These are phyloP conservation scores for Claviceps sp. DNA, from an alignment of 2,329 filamentous ascomycete species.

Conservation along the genomic window DNA sequence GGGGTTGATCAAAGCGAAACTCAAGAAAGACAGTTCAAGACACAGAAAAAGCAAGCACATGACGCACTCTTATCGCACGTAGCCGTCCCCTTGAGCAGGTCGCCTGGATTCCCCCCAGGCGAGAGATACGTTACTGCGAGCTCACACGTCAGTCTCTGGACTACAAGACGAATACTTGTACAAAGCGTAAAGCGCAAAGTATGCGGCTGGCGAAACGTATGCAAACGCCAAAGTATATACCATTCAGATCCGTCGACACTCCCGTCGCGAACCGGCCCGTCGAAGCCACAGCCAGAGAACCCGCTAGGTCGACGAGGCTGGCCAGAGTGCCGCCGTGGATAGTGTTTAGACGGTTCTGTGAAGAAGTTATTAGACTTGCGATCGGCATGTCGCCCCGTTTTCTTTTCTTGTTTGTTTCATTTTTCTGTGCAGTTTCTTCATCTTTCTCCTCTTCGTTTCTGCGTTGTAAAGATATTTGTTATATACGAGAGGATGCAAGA, in stretches of 20 bases:
- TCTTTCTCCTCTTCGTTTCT: neutral
- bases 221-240: constrained; percentile 19
- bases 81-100: constrained; percentile 42
- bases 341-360: constrained; percentile 60
- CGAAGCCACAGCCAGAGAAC: constrained; percentile 52
- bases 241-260: constrained; percentile 52
- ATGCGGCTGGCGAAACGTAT: neutral
- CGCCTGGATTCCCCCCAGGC: constrained; percentile 42
- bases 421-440: neutral
- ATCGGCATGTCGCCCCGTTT: too few species aligned
- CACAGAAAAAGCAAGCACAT: neutral
- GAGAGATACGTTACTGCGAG: constrained; percentile 47
- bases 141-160: neutral
- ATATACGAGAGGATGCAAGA: too few species aligned
- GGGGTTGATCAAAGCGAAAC: too few species aligned
- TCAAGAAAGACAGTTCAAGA: neutral
- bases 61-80: constrained; percentile 46
- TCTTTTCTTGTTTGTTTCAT: neutral
- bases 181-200: too few species aligned
- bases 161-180: too few species aligned
- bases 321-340: constrained; percentile 71
- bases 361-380: too few species aligned
- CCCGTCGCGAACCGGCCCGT: constrained; percentile 49
- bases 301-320: constrained; percentile 56
- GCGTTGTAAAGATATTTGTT: too few species aligned